These are phyloP conservation scores for Abrus pulchellus DNA, from an alignment of 306 rosid species.

Conservation along the genomic window DNA sequence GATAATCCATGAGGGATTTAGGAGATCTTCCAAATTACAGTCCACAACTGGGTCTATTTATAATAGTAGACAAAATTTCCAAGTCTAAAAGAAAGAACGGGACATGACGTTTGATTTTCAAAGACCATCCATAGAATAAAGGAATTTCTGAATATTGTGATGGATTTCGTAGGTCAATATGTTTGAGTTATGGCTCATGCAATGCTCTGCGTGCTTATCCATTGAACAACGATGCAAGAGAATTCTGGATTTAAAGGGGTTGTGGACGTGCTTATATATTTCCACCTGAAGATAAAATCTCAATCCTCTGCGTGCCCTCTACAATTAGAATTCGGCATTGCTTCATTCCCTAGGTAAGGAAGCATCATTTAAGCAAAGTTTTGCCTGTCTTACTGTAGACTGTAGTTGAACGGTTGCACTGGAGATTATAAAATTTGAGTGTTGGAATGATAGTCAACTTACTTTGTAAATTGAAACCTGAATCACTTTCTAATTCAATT, in stretches of 20 bases:
- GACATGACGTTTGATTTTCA: slow-evolving; percentile 22
- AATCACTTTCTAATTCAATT: slow-evolving; percentile 45
- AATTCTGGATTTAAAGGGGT: slow-evolving; percentile 18
- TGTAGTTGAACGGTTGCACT: background rate
- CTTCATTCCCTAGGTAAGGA: slow-evolving; percentile 11
- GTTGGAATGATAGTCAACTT: slow-evolving; percentile 17
- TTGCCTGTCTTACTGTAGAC: background rate
- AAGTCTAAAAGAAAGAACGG: background rate
- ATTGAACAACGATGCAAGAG: slow-evolving; percentile 29
- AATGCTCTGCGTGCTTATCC: slow-evolving; percentile 30
- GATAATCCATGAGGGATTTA: no score
- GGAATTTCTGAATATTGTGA: slow-evolving; percentile 29
- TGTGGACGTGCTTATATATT: background rate
- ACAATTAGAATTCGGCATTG: background rate
- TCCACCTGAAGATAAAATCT: slow-evolving; percentile 8
- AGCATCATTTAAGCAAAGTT: slow-evolving; percentile 31
- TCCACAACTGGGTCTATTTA: background rate
- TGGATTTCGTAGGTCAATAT: slow-evolving; percentile 18
- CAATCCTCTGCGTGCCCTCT: background rate
- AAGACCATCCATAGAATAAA: slow-evolving; percentile 21
- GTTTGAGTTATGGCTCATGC: slow-evolving; percentile 11
- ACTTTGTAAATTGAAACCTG: slow-evolving; percentile 51
- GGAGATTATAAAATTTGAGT: slow-evolving; percentile 35
- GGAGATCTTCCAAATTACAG: no score
- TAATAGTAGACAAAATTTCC: background rate